Conservation (phyloP, 306 rosid genomes). For the apple (Malus domestica) region DNA sequence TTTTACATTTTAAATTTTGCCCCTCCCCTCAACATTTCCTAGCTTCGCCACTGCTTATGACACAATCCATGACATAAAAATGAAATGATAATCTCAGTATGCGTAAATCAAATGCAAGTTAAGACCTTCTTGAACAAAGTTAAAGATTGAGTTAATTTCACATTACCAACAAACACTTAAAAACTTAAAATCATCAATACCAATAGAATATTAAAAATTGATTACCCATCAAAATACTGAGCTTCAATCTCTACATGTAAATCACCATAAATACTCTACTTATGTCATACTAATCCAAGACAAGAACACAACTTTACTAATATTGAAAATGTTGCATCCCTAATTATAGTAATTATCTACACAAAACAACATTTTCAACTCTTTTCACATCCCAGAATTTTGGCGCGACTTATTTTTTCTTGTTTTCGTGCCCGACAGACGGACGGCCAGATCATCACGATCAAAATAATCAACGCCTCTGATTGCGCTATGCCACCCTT, state of each 20-base stretch:
- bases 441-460: not conserved
- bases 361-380: not conserved
- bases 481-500: not conserved
- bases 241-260: not conserved
- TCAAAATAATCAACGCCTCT: slow-evolving; percentile 16
- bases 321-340: not conserved
- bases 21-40: too few relatives aligned
- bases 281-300: not conserved
- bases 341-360: not conserved
- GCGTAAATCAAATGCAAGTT: too few relatives aligned
- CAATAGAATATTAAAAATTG: not conserved
- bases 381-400: not conserved
- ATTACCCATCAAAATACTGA: slow-evolving; percentile 12
- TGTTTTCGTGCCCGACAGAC: not conserved
- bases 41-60: too few relatives aligned
- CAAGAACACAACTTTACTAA: not conserved
- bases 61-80: too few relatives aligned
- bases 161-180: not conserved
- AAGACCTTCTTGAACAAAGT: too few relatives aligned
- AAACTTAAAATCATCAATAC: not conserved
- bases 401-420: not conserved
- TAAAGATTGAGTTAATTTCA: not conserved
- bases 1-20: too few relatives aligned
- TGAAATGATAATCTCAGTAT: too few relatives aligned
- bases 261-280: not conserved